Evolutionary conservation across 208 protist genomes (phyloP).

Genomic region (Crithidia thermophila): DNA sequence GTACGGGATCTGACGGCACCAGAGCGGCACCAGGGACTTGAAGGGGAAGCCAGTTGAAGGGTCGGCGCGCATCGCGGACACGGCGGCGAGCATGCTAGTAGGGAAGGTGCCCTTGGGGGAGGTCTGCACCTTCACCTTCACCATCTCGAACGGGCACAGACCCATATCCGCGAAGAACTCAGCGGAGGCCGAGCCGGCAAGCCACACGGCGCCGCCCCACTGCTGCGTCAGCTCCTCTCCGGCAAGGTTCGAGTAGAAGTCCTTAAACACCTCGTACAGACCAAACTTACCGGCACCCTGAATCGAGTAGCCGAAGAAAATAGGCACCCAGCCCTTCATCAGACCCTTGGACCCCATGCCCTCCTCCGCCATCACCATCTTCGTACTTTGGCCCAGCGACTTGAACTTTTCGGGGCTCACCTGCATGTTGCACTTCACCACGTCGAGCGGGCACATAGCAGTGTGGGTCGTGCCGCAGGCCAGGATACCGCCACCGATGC

Average conservation of each 20-base stretch:
- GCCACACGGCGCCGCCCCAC: slow-evolving; percentile 85
- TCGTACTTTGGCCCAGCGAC: slow-evolving; percentile 71
- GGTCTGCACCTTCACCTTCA: slow-evolving; percentile 95
- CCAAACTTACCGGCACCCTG: slow-evolving; percentile 96
- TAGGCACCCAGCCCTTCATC: slow-evolving; percentile 92
- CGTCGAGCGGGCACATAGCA: slow-evolving; percentile 94
- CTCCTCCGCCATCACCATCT: slow-evolving; percentile 69
- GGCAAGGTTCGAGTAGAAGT: slow-evolving; percentile 84
- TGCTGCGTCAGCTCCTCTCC: slow-evolving; percentile 84
- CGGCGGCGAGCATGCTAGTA: slow-evolving; percentile 64
- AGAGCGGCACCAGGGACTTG: slow-evolving; percentile 90
- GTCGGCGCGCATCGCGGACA: slow-evolving; percentile 73
- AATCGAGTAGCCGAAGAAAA: slow-evolving; percentile 91
- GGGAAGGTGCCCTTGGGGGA: slow-evolving; percentile 83
- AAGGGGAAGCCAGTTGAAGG: slow-evolving; percentile 85
- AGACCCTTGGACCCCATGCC: slow-evolving; percentile 74
- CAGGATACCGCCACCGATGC: slow-evolving; percentile 92
- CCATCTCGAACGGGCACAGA: slow-evolving; percentile 95
- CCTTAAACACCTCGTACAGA: slow-evolving; percentile 96
- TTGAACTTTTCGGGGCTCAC: slow-evolving; percentile 90
- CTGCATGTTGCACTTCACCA: slow-evolving; percentile 97
- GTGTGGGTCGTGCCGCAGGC: slow-evolving; percentile 96
- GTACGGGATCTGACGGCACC: slow-evolving; percentile 96
- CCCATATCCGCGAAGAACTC: slow-evolving; percentile 97
- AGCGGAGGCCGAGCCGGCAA: slow-evolving; percentile 93